Base-by-base conservation (phyloP, 805 yeast species). In the Metahyphopichia silvanorum region DNA sequence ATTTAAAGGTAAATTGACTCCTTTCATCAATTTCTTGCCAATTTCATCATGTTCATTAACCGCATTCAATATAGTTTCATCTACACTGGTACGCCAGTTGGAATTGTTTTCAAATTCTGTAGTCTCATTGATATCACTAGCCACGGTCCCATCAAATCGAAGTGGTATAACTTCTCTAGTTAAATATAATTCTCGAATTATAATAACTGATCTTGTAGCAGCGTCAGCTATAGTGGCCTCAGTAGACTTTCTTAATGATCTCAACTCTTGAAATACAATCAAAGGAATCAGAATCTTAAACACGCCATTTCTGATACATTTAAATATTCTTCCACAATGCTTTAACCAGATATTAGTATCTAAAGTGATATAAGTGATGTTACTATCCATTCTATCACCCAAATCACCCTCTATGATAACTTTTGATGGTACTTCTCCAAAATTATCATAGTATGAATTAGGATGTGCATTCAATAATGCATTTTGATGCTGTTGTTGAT, bases 301-400 rank as follows among this genome's bases (percentile, higher is more conserved):
- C 3, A 82, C 72, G 10, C 68, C 70, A 42, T 75, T 74, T 20
- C 80, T 67, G 9, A 82, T 72, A 44, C 86, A 76, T 51, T 84
- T 84, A 59, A 71, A 84, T 14, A 84, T 66, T 39, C 82, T 70
- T 2, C 91, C 94, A 53, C 88, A 82, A 48, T 82, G 89, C 46
- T 83, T 81, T 42, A 84, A 60, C 89, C 91, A 84, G 36, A 82
- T 76, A 42, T 85, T 83, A 2, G 93, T 83, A 55, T 84, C 94
- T 35, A 84, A 62, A 1, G 86, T 74, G 34, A 82, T 68, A 45
- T 68, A 69, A 0, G 86, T 78, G 15, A 75, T 49, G 12, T 69
- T 52, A 9, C 75, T 69, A 51, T 79, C 84, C 69, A 79, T 76
- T 25, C 68, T 57, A 29, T 71, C 73, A 4, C 82, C 79, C 22